Base-by-base conservation (phyloP, 2,329 filamentous ascomycete genomes). In the Tolypocladium cylindrosporum region DNA sequence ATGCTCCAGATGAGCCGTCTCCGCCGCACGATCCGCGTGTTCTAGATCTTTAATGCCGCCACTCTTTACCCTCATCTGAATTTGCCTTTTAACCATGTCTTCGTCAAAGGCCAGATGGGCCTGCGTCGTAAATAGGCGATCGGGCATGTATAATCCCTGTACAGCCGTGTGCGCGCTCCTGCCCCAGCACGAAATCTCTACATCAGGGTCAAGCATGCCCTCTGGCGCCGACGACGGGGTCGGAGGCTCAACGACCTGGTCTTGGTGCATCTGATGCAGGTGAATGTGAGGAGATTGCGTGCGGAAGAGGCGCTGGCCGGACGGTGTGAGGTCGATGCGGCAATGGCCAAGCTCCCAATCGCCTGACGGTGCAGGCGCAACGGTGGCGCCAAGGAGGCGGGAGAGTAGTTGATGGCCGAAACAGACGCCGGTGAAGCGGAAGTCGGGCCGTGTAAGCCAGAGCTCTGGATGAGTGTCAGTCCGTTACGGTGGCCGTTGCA, bases 141-240 rank as follows among this genome's bases (percentile, higher is more conserved):
- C 19, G 24, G 81, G 77, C 41, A 79, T 74, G 67, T 92, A 93
- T 77, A 93, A 84, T 31, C 87, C 88, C 70, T 94, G 90, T 3
- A 90, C 81, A 3, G 77, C 71, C 64, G 89, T 93, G 59, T 80
- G 79, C 1, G 79, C 77, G 24, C 87, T 88, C 34, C 75, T 79
- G 1, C 85, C 90, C 58, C 92, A 79, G 48, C 81, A 74, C 39
- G 80, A 72, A 1, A 85, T 74, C 41, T 75, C 72, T 0, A 74
- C 71, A 3, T 68, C 71, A 2, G 45, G 27, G 2, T 14, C 27
- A 5, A 58, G 54, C 52, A 55, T 48, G 21, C 54, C 39, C 11
- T 36, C 21, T 21, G 41, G 19, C 10, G 14, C 31, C 27, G n/a
- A 48, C 21, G 57, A 55, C 3, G 45, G 24, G 2, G 7, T 31